A percentile compares a stretch with the other conserved stretches of the same genome.
Conservation (phyloP, 495 filamentous ascomycete species). For the Neurospora sublineolata region DNA sequence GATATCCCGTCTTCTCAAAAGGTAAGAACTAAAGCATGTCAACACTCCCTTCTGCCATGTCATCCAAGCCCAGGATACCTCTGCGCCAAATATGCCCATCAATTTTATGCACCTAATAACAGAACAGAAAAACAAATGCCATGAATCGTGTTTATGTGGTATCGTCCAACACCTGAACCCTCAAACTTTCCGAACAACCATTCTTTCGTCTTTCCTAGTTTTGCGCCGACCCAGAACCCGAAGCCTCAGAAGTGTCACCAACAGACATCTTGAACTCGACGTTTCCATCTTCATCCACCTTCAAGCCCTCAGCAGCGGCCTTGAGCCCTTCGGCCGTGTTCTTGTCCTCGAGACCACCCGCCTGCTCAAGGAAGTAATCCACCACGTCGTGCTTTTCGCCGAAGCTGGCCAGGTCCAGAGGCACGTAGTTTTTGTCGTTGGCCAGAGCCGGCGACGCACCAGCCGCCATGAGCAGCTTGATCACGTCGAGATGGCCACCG, state of each 20-base stretch:
- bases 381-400: slow-evolving; percentile 57
- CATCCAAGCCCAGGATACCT: background rate
- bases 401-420: slow-evolving; percentile 73
- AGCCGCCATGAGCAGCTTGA: slow-evolving; percentile 56
- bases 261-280: background rate
- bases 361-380: slow-evolving; percentile 48
- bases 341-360: slow-evolving; percentile 42
- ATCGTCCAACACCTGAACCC: background rate
- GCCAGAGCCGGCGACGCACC: slow-evolving; percentile 56
- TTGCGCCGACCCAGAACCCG: background rate
- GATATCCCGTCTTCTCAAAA: background rate
- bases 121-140: background rate
- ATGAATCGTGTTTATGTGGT: background rate
- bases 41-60: background rate
- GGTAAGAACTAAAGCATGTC: background rate
- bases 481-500: slow-evolving; percentile 71
- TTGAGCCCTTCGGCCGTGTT: slow-evolving; percentile 27
- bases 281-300: slow-evolving; percentile 18
- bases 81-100: background rate
- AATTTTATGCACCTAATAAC: background rate
- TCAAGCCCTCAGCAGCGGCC: slow-evolving; percentile 12
- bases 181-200: background rate
- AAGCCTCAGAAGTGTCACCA: background rate
- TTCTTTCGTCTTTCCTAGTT: background rate
- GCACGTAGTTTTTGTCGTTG: slow-evolving; percentile 76